Conservation (phyloP, 2,329 filamentous ascomycete genomes). For the Elsinoe australis region DNA sequence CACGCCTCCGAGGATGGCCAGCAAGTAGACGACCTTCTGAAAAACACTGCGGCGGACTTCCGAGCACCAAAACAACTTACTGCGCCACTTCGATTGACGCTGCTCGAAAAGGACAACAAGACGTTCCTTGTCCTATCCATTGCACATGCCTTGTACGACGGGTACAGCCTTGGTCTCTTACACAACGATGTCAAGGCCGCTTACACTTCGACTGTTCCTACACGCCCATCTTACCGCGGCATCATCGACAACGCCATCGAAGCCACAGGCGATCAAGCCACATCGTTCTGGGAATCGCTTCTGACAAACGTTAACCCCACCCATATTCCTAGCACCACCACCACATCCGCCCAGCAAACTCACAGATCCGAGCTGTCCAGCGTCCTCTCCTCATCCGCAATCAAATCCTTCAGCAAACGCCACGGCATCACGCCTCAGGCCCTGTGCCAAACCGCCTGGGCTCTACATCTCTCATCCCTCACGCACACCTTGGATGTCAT, state of each 20-base stretch:
- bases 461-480: constrained; percentile 58
- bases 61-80: constrained; percentile 27
- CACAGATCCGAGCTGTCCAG: constrained; percentile 45
- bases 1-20: constrained; percentile 21
- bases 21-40: constrained; percentile 29
- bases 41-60: constrained; percentile 32
- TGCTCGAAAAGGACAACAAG: constrained; percentile 31
- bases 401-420: constrained; percentile 56
- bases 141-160: constrained; percentile 82
- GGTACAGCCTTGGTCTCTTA: constrained; percentile 69
- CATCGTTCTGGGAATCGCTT: constrained; percentile 63
- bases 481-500: constrained; percentile 62
- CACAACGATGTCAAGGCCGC: constrained; percentile 62
- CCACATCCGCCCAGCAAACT: constrained; percentile 22
- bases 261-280: constrained; percentile 41
- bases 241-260: constrained; percentile 51
- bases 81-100: constrained; percentile 30
- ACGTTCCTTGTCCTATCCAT: constrained; percentile 59
- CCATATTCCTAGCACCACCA: no score
- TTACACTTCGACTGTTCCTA: constrained; percentile 44
- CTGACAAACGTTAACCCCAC: constrained; percentile 47
- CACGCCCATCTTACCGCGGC: constrained; percentile 44
- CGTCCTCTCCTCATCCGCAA: constrained; percentile 32
- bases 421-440: constrained; percentile 66
- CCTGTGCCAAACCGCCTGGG: constrained; percentile 69